These are phyloP conservation scores for Cystobasidium slooffiae DNA, from an alignment of 1,284 basidiomycete genomes.

Conservation along the genomic window DNA sequence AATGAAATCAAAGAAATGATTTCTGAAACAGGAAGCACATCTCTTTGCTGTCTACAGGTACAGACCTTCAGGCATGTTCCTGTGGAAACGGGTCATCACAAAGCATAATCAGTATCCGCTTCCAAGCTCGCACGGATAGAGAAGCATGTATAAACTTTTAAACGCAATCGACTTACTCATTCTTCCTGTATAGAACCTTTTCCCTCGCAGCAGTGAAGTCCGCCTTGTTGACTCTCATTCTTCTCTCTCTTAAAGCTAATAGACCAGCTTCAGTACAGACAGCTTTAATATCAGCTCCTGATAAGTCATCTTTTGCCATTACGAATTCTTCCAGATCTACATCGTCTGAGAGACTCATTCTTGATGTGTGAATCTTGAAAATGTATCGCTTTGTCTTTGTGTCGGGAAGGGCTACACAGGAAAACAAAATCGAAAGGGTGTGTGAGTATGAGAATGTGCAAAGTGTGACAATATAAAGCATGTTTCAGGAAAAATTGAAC, in stretches of 20 bases:
- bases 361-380: slow-evolving; percentile 93
- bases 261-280: slow-evolving; percentile 82
- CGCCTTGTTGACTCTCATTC: slow-evolving; percentile 92
- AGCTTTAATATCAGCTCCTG: slow-evolving; percentile 97
- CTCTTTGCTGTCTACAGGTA: slow-evolving; percentile 46
- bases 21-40: not conserved
- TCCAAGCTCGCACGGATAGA: slow-evolving; percentile 4
- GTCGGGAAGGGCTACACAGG: slow-evolving; percentile 80
- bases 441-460: not conserved
- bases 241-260: slow-evolving; percentile 87
- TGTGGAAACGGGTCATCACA: not conserved
- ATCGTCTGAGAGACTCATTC: slow-evolving; percentile 90
- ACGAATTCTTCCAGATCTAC: slow-evolving; percentile 97
- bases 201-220: slow-evolving; percentile 55
- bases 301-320: slow-evolving; percentile 89
- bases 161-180: slow-evolving; percentile 49
- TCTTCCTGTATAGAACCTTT: slow-evolving; percentile 55
- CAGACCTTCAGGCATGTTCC: slow-evolving; percentile 51
- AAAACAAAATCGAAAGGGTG: not conserved
- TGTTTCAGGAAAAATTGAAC: slow-evolving; percentile 40
- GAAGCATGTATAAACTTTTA: not conserved
- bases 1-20: not conserved
- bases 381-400: slow-evolving; percentile 97
- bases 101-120: not conserved
- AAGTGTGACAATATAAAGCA: slow-evolving; percentile 31